These are phyloP conservation scores for Chaetomium sp. DNA, from an alignment of 2,329 filamentous ascomycete species.

Conservation along the genomic window DNA sequence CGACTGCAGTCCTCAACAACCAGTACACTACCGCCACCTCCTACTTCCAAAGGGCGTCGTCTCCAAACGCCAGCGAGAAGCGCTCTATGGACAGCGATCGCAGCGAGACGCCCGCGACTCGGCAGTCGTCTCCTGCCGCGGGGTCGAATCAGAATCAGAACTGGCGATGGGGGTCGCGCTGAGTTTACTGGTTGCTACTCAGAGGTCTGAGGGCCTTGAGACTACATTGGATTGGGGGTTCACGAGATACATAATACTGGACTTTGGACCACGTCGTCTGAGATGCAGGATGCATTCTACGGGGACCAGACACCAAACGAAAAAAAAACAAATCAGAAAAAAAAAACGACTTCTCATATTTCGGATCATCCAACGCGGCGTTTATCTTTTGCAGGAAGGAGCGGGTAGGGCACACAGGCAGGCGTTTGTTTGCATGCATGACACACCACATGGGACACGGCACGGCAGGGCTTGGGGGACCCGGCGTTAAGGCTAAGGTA, in stretches of 20 bases:
- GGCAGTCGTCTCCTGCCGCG: conserved; percentile 3
- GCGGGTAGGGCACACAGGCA: background rate
- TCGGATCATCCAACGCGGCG: background rate
- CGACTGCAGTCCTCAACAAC: conserved; percentile 11
- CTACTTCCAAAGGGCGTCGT: conserved; percentile 32
- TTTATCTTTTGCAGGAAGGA: background rate
- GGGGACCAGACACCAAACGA: too few relatives aligned
- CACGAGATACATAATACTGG: too few relatives aligned
- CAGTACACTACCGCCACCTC: conserved; percentile 19
- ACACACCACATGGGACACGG: too few relatives aligned
- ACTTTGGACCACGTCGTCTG: too few relatives aligned
- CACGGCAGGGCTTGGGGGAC: too few relatives aligned
- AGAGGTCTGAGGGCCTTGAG: background rate
- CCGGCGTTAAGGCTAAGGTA: too few relatives aligned
- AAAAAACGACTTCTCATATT: background rate
- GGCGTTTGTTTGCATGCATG: background rate
- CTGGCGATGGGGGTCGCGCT: conserved; percentile 17
- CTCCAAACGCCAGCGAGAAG: conserved; percentile 32
- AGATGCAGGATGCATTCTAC: too few relatives aligned
- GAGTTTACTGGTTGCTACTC: background rate
- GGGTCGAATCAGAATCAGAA: conserved; percentile 3
- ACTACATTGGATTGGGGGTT: too few relatives aligned
- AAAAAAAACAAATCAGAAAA: background rate
- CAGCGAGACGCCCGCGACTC: conserved; percentile 5
- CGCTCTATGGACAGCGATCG: conserved; percentile 43